Evolutionary conservation across 2,329 filamentous ascomycete species (phyloP).

Genomic region (Penicillium sp.): DNA sequence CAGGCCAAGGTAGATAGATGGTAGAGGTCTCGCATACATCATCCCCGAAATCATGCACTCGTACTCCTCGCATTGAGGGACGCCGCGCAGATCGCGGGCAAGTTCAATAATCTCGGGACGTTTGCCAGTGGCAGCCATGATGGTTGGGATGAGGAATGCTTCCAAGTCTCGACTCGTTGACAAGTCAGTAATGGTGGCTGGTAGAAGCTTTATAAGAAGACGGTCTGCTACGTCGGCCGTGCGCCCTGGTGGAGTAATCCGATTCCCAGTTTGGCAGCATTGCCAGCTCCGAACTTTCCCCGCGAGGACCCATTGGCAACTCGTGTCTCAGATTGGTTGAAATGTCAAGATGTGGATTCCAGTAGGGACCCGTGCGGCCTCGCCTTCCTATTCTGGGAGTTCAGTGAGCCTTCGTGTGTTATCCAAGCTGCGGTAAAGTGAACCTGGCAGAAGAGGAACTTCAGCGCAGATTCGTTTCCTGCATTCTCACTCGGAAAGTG

Average conservation of each 20-base stretch:
- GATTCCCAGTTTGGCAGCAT: not conserved
- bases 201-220: not conserved
- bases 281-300: not conserved
- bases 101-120: slow-evolving; percentile 33
- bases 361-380: not conserved
- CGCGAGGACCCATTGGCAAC: not conserved
- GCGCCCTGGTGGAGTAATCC: not conserved
- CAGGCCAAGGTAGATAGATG: not conserved
- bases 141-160: not conserved
- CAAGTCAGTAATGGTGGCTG: not conserved
- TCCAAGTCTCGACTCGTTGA: not conserved
- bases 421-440: too few relatives aligned
- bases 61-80: slow-evolving; percentile 35
- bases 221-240: not conserved
- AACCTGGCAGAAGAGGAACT: too few relatives aligned
- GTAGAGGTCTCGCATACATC: slow-evolving; percentile 22
- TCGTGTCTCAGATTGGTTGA: too few relatives aligned
- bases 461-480: too few relatives aligned
- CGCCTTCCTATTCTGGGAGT: not conserved
- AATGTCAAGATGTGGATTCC: not conserved
- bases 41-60: slow-evolving; percentile 38
- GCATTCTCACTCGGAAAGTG: too few relatives aligned
- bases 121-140: slow-evolving; percentile 30
- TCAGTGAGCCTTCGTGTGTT: not conserved
- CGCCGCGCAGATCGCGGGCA: slow-evolving; percentile 24